A percentile compares a stretch with the other conserved stretches of the same genome.
Conservation (phyloP, 2,329 filamentous ascomycete genomes). For the Neocucurbitaria cava region DNA sequence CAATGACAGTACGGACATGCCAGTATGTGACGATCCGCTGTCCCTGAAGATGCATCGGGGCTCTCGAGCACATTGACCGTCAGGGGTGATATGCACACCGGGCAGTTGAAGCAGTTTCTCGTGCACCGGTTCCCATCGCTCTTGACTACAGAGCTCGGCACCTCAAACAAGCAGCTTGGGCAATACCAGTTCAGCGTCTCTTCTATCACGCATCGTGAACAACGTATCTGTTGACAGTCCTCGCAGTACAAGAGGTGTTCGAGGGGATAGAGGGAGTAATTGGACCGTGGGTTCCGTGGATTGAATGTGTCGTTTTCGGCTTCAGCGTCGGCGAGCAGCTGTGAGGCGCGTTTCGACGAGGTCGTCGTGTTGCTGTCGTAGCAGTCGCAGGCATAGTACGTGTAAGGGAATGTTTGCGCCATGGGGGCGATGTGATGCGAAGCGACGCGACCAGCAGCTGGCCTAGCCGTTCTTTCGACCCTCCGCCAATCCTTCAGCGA, state of each 20-base stretch:
- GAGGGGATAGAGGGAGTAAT: constrained; percentile 90
- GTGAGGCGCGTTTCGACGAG: constrained; percentile 43
- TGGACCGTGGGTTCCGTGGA: constrained; percentile 81
- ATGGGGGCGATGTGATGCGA: constrained; percentile 41
- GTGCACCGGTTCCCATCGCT: constrained; percentile 95
- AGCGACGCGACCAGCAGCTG: neutral
- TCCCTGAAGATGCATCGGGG: constrained; percentile 27
- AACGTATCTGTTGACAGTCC: constrained; percentile 95
- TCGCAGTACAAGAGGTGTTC: constrained; percentile 96
- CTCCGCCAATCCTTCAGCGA: neutral
- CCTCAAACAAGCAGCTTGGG: constrained; percentile 93
- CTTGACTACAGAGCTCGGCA: constrained; percentile 89
- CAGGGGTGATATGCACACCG: constrained; percentile 82
- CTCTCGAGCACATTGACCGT: constrained; percentile 74
- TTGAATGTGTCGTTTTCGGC: constrained; percentile 85
- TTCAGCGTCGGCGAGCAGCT: constrained; percentile 55
- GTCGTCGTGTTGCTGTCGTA: constrained; percentile 54
- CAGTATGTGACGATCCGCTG: constrained; percentile 73
- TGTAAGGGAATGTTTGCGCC: constrained; percentile 67
- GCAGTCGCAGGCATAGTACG: constrained; percentile 70
- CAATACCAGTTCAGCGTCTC: constrained; percentile 97
- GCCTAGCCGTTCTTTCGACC: neutral
- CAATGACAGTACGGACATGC: constrained; percentile 92
- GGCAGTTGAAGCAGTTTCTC: constrained; percentile 94
- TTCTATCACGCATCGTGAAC: constrained; percentile 87